A percentile compares a stretch with the other conserved stretches of the same genome.
Conservation (phyloP, 2,329 filamentous ascomycete genomes). For the Aspergillus amoenus region DNA sequence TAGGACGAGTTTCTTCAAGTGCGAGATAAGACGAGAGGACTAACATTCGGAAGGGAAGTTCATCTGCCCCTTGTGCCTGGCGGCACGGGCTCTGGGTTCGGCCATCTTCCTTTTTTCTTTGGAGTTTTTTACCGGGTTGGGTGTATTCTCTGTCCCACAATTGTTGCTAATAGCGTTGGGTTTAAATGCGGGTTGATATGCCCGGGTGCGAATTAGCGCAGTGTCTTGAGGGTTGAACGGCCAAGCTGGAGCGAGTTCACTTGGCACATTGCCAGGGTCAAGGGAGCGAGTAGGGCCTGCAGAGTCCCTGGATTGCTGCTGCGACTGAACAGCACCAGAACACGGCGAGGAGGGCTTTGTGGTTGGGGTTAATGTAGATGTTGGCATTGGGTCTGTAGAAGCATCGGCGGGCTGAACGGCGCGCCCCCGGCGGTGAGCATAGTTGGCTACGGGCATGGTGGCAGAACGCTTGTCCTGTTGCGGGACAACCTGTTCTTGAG, state of each 20-base stretch:
- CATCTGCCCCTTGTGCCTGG: conserved; percentile 79
- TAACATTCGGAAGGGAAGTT: conserved; percentile 73
- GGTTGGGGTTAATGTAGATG: conserved; percentile 1
- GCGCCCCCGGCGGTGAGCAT: conserved; percentile 17
- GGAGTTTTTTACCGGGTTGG: neutral
- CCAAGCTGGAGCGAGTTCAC: conserved; percentile 20
- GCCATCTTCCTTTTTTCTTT: conserved; percentile 48
- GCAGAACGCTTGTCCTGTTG: conserved; percentile 21
- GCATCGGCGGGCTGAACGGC: conserved; percentile 1
- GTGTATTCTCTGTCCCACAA: neutral
- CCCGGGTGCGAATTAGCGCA: conserved; percentile 22
- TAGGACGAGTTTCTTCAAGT: neutral
- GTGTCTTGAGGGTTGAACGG: conserved; percentile 23
- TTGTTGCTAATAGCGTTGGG: conserved; percentile 1
- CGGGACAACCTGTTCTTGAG: conserved; percentile 6
- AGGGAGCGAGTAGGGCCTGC: conserved; percentile 4
- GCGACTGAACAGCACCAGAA: neutral
- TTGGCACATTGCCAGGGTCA: conserved; percentile 19
- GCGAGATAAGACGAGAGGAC: conserved; percentile 23
- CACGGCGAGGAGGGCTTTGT: neutral
- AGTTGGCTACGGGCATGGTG: conserved; percentile 12
- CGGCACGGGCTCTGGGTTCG: conserved; percentile 74
- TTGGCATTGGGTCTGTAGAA: neutral
- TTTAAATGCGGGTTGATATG: conserved; percentile 23
- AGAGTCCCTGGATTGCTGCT: neutral